Evolutionary conservation across 441 rosid species (phyloP).

Genomic region (Adansonia rubrostipa): DNA sequence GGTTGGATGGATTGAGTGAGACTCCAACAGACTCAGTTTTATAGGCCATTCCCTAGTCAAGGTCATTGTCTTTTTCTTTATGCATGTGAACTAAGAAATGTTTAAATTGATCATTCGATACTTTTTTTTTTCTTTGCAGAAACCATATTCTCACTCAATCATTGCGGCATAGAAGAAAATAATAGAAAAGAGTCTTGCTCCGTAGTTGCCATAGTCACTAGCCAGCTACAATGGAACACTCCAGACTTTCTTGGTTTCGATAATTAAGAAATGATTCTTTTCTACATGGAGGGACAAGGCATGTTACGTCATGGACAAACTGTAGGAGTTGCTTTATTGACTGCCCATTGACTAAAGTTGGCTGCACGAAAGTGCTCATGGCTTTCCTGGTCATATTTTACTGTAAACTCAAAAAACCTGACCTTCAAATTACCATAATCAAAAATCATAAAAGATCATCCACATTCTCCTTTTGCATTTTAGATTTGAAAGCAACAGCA

Average conservation of each 20-base stretch:
- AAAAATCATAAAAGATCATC: neutral
- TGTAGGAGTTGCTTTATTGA: too few species aligned
- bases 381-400: too few species aligned
- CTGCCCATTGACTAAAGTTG: too few species aligned
- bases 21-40: neutral
- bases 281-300: neutral
- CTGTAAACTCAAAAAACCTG: too few species aligned
- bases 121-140: neutral
- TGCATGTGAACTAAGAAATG: neutral
- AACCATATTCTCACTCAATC: too few species aligned
- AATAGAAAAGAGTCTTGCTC: neutral
- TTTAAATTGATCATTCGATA: neutral
- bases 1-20: neutral
- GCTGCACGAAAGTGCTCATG: too few species aligned
- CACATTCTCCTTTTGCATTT: neutral
- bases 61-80: neutral
- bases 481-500: neutral
- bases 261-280: neutral
- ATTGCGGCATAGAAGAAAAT: neutral
- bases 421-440: too few species aligned
- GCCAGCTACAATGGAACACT: neutral
- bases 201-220: neutral
- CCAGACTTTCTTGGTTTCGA: neutral
- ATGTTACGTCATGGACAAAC: neutral
- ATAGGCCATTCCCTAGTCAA: neutral